phyloP scores from a whole-genome alignment of 495 filamentous ascomycete species.

The Oleoguttula mirabilis region DNA sequence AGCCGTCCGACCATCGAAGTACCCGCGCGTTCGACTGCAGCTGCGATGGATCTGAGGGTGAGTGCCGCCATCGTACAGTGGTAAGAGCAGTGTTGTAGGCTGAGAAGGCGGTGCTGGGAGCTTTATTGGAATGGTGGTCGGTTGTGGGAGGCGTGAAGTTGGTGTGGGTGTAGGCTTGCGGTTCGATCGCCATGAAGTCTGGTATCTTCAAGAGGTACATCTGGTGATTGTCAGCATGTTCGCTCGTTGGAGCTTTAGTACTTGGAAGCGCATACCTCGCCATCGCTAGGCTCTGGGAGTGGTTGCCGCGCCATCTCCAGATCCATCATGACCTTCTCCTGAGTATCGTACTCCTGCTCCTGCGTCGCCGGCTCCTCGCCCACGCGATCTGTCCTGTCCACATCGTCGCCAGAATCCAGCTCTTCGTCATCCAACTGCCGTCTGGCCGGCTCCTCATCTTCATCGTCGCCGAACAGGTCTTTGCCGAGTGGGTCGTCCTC shows the following conservation, averaged over 20 bases:
- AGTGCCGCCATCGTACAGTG: conserved; percentile 58
- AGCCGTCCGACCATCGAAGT: conserved; percentile 75
- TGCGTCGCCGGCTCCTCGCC: conserved; percentile 26
- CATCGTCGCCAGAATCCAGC: conserved; percentile 69
- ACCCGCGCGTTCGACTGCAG: conserved; percentile 67
- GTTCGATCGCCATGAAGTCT: conserved; percentile 63
- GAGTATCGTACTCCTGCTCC: conserved; percentile 23
- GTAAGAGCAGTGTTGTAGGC: conserved; percentile 54
- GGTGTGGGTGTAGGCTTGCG: conserved; percentile 58
- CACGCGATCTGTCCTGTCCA: conserved; percentile 41
- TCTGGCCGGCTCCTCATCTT: conserved; percentile 30
- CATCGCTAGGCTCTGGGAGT: conserved; percentile 57
- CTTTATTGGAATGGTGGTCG: conserved; percentile 38
- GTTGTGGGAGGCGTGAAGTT: conserved; percentile 54
- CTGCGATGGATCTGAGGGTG: conserved; percentile 45
- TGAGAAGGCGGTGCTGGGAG: conserved; percentile 36
- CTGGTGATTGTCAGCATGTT: conserved; percentile 31
- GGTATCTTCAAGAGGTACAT: conserved; percentile 70
- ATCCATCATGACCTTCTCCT: conserved; percentile 24
- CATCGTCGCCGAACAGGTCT: conserved; percentile 21
- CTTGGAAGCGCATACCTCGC: conserved; percentile 23
- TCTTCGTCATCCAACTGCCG: conserved; percentile 60
- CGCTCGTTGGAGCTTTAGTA: not conserved
- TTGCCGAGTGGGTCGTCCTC: conserved; percentile 7
- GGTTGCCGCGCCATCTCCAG: conserved; percentile 38